phyloP scores from a whole-genome alignment of 345 rosid genomes.

The Acer saccharum region DNA sequence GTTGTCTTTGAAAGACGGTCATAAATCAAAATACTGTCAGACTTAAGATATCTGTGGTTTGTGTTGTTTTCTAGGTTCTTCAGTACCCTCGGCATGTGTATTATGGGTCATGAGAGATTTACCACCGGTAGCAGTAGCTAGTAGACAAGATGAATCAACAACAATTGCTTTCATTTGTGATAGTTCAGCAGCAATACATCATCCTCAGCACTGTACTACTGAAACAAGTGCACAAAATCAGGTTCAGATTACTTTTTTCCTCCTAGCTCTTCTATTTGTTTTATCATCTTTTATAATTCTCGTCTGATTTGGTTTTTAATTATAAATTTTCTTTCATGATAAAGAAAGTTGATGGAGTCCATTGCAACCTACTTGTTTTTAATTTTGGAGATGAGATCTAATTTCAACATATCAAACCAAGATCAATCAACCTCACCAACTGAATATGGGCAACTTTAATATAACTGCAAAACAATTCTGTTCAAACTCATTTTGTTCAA shows the following conservation, averaged over 20 bases:
- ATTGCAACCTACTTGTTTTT: neutral
- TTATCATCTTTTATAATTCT: neutral
- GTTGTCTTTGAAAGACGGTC: neutral
- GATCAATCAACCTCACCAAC: neutral
- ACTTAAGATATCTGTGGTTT: neutral
- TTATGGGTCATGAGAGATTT: constrained; percentile 68
- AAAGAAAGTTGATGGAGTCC: neutral
- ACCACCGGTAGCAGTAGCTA: constrained; percentile 34
- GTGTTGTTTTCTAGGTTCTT: constrained; percentile 45
- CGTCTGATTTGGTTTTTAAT: neutral
- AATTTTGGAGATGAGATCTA: neutral
- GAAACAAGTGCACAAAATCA: constrained; percentile 47
- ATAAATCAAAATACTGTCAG: neutral
- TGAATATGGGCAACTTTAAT: neutral
- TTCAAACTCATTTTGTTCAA: neutral
- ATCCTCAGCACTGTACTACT: constrained; percentile 43
- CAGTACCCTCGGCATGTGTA: constrained; percentile 63
- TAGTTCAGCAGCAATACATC: constrained; percentile 25
- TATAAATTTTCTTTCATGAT: neutral
- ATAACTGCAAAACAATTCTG: neutral
- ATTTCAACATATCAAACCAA: neutral
- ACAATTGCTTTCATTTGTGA: constrained; percentile 43
- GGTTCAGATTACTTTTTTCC: constrained; percentile 29
- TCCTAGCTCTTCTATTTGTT: neutral
- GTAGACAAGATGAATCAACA: constrained; percentile 39